Evolutionary conservation across 331 rosid species (phyloP), one percentile per base, ranked within the genome.

Genomic region (Stylosanthes scabra): DNA sequence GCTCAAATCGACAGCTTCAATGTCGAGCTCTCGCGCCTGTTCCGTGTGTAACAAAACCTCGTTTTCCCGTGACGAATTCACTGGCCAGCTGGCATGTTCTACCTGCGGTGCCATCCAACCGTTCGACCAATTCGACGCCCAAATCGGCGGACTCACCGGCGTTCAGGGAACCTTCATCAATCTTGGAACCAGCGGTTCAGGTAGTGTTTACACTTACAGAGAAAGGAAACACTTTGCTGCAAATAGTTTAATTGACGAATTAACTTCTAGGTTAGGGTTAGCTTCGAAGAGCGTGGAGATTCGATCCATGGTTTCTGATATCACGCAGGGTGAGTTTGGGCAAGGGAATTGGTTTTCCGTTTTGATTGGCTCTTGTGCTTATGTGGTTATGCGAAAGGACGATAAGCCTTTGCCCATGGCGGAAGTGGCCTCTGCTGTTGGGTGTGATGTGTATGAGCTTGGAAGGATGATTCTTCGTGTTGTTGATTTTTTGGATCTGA

Each of bases 261-360:
- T 88, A n/a, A 59, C 82, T 1, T 70, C 12, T 70, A 74, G 79
- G 27, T 76, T 92, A 65, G 92, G 87, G 7, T 68, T 92, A 55
- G 45, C 73, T 14, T 59, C 87, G 6, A 77, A 74, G 39, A 71
- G 16, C 0, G 40, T 63, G 20, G 86, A 82, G 16, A 81, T 90
- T 16, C 84, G 61, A 63, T 11, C 59, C 8, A 88, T 88, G 90
- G 77, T 82, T 2, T 75, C 82, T 39, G n/a, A 28, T 10, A 82
- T 90, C 29, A 92, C 96, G 0, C 85, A 85, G 11, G 88, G 84
- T 11, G 97, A 90, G 74, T 88, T 73, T 58, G 94, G 96, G 7
- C 72, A 62, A 71, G 97, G 97, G 4, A 47, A 74, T 28, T 92
- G 94, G 97, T 83, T 92, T 67, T 66, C 67, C 1, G 76, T 92